Evolutionary conservation across 1,284 basidiomycete genomes (phyloP).

Genomic region (Caloboletus firmus): DNA sequence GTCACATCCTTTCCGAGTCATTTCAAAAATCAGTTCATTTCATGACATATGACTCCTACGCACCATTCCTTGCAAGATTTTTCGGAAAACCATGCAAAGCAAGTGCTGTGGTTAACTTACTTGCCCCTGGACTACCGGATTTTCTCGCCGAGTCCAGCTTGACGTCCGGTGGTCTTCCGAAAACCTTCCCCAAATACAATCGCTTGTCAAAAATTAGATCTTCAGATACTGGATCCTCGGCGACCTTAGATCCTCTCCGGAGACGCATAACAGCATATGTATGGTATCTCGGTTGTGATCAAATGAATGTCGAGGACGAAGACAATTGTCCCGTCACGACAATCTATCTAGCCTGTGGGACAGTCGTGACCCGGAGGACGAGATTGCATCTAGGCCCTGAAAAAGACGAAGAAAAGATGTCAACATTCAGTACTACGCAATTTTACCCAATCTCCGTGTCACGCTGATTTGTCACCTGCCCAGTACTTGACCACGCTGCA

Average conservation of each 20-base stretch:
- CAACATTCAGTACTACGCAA: constrained; percentile 17
- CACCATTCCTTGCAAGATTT: constrained; percentile 12
- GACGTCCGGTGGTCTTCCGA: constrained; percentile 18
- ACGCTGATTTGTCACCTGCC: neutral
- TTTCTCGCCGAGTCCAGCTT: constrained; percentile 18
- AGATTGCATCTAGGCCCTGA: constrained; percentile 1
- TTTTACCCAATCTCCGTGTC: too few species aligned
- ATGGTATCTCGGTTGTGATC: constrained; percentile 1
- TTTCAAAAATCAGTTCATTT: constrained; percentile 14
- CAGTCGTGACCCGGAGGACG: neutral
- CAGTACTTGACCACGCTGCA: constrained; percentile 19
- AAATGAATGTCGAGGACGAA: constrained; percentile 2
- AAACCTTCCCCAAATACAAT: constrained; percentile 13
- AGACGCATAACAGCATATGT: constrained; percentile 1
- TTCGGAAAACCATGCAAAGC: constrained; percentile 12
- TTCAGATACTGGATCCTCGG: neutral
- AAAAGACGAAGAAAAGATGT: constrained; percentile 12
- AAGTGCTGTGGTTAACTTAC: constrained; percentile 6
- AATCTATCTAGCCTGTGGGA: neutral
- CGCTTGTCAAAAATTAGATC: neutral
- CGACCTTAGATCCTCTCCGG: neutral
- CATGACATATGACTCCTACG: constrained; percentile 19
- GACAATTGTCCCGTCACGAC: neutral
- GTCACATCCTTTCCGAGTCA: neutral
- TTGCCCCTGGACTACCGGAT: constrained; percentile 25